phyloP scores from a whole-genome alignment of 1,284 basidiomycete species.

The Ustilago trichophora region DNA sequence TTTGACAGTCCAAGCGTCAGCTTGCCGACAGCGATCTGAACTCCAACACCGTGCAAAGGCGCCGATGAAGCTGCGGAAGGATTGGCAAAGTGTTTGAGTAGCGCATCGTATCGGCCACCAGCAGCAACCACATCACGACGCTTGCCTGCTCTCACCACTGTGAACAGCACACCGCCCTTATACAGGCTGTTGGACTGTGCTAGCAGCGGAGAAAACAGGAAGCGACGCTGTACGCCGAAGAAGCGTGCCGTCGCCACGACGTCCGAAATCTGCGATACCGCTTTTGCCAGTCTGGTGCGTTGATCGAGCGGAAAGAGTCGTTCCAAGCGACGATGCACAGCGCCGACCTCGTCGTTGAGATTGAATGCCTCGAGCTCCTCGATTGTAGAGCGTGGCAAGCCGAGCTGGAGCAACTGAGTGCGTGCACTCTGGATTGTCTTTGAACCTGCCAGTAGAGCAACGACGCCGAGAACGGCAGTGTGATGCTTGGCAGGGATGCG shows the following conservation, averaged over 20 bases:
- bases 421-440: conserved; percentile 47
- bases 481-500: conserved; percentile 59
- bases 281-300: conserved; percentile 57
- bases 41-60: conserved; percentile 74
- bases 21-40: conserved; percentile 82
- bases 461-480: conserved; percentile 39
- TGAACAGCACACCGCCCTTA: conserved; percentile 78
- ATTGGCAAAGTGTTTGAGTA: conserved; percentile 75
- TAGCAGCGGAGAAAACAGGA: conserved; percentile 76
- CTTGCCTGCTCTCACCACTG: conserved; percentile 75
- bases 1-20: conserved; percentile 76
- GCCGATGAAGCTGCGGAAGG: conserved; percentile 60
- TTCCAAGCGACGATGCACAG: conserved; percentile 45
- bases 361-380: conserved; percentile 64
- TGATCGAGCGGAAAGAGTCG: conserved; percentile 52
- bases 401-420: conserved; percentile 51
- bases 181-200: conserved; percentile 74
- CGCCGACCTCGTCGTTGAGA: conserved; percentile 51
- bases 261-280: conserved; percentile 73
- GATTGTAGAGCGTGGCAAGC: conserved; percentile 53
- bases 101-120: conserved; percentile 81
- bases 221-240: conserved; percentile 74
- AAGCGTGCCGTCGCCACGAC: conserved; percentile 74
- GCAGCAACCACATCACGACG: conserved; percentile 77
- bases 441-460: conserved; percentile 42